Percentiles rank a stretch among this genome's conserved stretches.
phyloP scores from a whole-genome alignment of 2,329 filamentous ascomycete genomes.

The Coniochaeta prunicola region DNA sequence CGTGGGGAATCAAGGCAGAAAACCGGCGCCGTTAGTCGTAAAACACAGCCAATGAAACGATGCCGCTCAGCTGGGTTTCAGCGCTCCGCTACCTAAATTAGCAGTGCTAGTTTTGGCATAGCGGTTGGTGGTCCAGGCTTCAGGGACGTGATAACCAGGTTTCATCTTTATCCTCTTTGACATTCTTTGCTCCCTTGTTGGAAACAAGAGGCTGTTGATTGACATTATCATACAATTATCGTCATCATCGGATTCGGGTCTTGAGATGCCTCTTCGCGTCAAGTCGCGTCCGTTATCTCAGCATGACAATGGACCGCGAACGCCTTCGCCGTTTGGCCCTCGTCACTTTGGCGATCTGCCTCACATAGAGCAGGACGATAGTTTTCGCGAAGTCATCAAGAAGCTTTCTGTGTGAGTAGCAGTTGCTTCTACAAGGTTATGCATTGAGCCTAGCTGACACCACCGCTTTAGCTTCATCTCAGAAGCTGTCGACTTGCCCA shows the following conservation, averaged over 20 bases:
- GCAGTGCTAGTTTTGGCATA: background rate
- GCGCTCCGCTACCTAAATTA: background rate
- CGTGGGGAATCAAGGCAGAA: background rate
- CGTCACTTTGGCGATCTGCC: conserved; percentile 35
- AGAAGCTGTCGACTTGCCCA: conserved; percentile 55
- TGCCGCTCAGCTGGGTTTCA: background rate
- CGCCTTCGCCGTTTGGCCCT: conserved; percentile 25
- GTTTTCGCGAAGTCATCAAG: conserved; percentile 57
- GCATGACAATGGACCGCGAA: conserved; percentile 19
- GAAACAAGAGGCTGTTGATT: background rate
- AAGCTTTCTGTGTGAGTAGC: conserved; percentile 54
- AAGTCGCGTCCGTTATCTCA: conserved; percentile 25
- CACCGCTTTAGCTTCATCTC: conserved; percentile 49
- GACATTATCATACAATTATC: background rate
- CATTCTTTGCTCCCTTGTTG: background rate
- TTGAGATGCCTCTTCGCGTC: conserved; percentile 30
- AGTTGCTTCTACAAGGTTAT: background rate
- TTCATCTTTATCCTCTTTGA: background rate
- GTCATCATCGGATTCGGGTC: background rate
- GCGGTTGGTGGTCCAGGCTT: background rate
- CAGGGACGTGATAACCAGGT: background rate
- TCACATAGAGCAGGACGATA: conserved; percentile 48
- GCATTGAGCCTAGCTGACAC: conserved; percentile 7
- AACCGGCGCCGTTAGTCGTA: background rate
- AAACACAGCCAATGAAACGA: background rate